These are phyloP conservation scores for Neurospora cerealis DNA, from an alignment of 495 filamentous ascomycete species.

Conservation along the genomic window DNA sequence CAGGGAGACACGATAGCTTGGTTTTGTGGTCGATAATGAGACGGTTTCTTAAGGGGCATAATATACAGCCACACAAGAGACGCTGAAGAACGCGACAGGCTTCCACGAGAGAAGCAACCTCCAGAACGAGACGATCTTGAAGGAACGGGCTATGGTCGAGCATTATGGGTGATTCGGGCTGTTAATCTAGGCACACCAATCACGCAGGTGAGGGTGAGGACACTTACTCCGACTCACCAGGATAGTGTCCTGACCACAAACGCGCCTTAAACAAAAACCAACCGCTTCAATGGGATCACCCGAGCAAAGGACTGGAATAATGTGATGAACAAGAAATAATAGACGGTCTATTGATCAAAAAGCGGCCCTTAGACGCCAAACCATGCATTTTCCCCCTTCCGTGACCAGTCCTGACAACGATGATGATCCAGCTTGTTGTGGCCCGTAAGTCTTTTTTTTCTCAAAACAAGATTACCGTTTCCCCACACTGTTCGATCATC, in stretches of 20 bases:
- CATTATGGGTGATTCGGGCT: neutral
- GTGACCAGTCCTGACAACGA: neutral
- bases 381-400: neutral
- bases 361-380: neutral
- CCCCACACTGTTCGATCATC: neutral
- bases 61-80: neutral
- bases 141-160: neutral
- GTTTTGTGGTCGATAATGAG: neutral
- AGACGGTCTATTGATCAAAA: neutral
- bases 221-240: neutral
- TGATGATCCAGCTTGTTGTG: neutral
- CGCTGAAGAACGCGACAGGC: neutral
- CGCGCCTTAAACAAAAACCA: neutral
- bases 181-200: neutral
- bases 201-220: neutral
- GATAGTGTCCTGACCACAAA: neutral
- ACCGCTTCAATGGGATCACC: neutral
- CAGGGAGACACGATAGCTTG: neutral
- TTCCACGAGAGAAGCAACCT: neutral
- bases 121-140: neutral
- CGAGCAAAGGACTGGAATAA: neutral
- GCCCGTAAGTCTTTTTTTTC: neutral
- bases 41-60: neutral
- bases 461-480: neutral
- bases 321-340: neutral